A percentile compares a stretch with the other conserved stretches of the same genome.
phyloP scores from a whole-genome alignment of 2,329 filamentous ascomycete genomes.

The Didymella segeticola region DNA sequence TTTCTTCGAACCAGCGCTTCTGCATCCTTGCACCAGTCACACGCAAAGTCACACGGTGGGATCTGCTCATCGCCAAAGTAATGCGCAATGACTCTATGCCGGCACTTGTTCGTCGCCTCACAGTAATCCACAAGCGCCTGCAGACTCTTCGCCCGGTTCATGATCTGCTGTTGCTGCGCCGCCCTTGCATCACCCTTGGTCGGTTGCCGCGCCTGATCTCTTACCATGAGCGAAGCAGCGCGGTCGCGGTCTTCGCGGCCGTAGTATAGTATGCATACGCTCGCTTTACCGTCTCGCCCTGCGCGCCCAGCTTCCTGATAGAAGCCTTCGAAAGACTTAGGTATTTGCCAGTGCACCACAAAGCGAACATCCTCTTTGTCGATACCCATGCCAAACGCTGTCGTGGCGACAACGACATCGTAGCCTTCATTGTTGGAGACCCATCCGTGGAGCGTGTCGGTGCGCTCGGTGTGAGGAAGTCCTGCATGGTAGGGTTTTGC shows the following conservation, averaged over 20 bases:
- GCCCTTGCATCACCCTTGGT: conserved; percentile 44
- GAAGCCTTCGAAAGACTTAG: conserved; percentile 93
- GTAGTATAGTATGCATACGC: conserved; percentile 89
- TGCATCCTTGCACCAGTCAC: conserved; percentile 58
- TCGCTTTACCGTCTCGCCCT: conserved; percentile 86
- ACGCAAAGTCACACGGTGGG: conserved; percentile 55
- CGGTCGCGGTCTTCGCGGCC: conserved; percentile 85
- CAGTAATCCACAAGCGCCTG: conserved; percentile 77
- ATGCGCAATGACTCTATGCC: conserved; percentile 62
- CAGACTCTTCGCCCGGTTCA: conserved; percentile 53
- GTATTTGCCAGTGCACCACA: conserved; percentile 91
- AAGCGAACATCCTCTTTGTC: conserved; percentile 95
- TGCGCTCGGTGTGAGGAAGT: conserved; percentile 69
- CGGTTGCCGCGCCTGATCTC: conserved; percentile 58
- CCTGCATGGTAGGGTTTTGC: conserved; percentile 77
- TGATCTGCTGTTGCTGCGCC: conserved; percentile 46
- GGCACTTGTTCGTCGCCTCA: conserved; percentile 74
- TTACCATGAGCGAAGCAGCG: conserved; percentile 61
- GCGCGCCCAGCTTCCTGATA: conserved; percentile 95
- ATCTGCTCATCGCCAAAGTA: conserved; percentile 48
- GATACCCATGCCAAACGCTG: conserved; percentile 97
- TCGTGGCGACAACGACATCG: conserved; percentile 93
- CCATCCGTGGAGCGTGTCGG: conserved; percentile 74
- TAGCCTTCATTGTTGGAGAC: conserved; percentile 76
- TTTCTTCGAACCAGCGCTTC: conserved; percentile 51